Percentiles rank a stretch among this genome's conserved stretches.
These are phyloP conservation scores for Metschnikowia cerradonensis DNA, from an alignment of 805 yeast genomes.

Conservation along the genomic window DNA sequence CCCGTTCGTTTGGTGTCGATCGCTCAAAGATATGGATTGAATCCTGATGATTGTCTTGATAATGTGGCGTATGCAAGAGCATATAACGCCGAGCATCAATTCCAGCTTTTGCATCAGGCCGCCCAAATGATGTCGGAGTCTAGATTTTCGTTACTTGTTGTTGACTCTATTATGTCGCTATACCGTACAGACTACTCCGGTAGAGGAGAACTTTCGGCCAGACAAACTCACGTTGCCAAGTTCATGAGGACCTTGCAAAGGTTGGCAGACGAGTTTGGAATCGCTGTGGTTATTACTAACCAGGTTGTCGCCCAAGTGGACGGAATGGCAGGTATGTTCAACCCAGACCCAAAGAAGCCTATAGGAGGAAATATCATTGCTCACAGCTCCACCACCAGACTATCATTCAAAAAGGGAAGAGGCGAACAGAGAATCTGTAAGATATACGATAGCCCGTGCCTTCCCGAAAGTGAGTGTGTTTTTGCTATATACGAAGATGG, in stretches of 20 bases:
- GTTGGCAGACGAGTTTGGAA: conserved; percentile 95
- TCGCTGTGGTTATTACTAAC: conserved; percentile 87
- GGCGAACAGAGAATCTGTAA: conserved; percentile 92
- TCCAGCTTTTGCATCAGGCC: conserved; percentile 80
- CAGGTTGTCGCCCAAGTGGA: conserved; percentile 98
- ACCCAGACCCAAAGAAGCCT: conserved; percentile 97
- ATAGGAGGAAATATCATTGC: conserved; percentile 98
- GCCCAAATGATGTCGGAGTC: conserved; percentile 96
- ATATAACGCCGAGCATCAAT: conserved; percentile 93
- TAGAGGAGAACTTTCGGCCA: conserved; percentile 90
- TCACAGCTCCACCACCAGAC: conserved; percentile 91
- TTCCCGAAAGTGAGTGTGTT: conserved; percentile 92
- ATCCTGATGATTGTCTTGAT: conserved; percentile 90
- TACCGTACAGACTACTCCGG: conserved; percentile 94
- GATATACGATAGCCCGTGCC: conserved; percentile 92
- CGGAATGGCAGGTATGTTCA: conserved; percentile 74
- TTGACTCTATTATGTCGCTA: conserved; percentile 96
- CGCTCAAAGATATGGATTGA: conserved; percentile 86
- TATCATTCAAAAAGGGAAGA: conserved; percentile 84
- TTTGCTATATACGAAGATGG: conserved; percentile 97
- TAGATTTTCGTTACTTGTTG: conserved; percentile 82
- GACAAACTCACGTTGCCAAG: conserved; percentile 92
- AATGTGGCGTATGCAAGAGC: conserved; percentile 98
- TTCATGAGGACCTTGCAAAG: conserved; percentile 89
- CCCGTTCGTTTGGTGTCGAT: conserved; percentile 87